These are phyloP conservation scores for Harringtonia lauricola DNA, from an alignment of 2,329 filamentous ascomycete genomes.

Conservation along the genomic window DNA sequence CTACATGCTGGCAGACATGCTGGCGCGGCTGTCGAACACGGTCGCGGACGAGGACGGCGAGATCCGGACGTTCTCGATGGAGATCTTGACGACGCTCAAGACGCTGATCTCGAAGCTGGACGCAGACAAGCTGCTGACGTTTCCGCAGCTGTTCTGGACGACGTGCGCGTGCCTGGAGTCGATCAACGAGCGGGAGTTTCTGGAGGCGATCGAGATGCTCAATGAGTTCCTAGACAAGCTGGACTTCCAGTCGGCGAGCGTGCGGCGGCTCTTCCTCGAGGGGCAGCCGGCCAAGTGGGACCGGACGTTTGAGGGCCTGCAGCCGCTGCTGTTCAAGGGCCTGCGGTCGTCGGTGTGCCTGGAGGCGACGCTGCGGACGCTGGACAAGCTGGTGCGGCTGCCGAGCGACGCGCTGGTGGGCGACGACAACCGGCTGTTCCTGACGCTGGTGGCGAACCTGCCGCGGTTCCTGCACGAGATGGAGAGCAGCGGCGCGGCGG, in stretches of 20 bases:
- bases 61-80: constrained; percentile 95
- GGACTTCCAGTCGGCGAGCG: constrained; percentile 59
- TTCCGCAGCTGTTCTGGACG: constrained; percentile 96
- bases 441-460: constrained; percentile 82
- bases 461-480: constrained; percentile 74
- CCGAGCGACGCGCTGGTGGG: constrained; percentile 75
- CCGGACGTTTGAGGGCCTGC: constrained; percentile 74
- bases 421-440: constrained; percentile 70
- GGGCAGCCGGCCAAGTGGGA: constrained; percentile 83
- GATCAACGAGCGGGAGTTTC: constrained; percentile 90
- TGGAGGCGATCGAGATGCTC: constrained; percentile 85
- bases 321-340: constrained; percentile 82
- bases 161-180: constrained; percentile 94
- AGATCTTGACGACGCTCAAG: constrained; percentile 88
- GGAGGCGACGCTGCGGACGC: constrained; percentile 61
- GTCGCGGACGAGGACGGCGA: constrained; percentile 91
- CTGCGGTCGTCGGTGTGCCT: constrained; percentile 77
- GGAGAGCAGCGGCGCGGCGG: constrained; percentile 37
- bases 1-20: constrained; percentile 92
- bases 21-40: constrained; percentile 88
- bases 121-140: constrained; percentile 68
- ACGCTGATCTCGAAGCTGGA: constrained; percentile 82
- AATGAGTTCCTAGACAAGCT: constrained; percentile 77
- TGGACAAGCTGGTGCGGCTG: constrained; percentile 69
- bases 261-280: constrained; percentile 62